Percentiles rank a stretch among this genome's conserved stretches.
These are phyloP conservation scores for Cadophora sp. DNA, from an alignment of 2,329 filamentous ascomycete genomes.

Conservation along the genomic window DNA sequence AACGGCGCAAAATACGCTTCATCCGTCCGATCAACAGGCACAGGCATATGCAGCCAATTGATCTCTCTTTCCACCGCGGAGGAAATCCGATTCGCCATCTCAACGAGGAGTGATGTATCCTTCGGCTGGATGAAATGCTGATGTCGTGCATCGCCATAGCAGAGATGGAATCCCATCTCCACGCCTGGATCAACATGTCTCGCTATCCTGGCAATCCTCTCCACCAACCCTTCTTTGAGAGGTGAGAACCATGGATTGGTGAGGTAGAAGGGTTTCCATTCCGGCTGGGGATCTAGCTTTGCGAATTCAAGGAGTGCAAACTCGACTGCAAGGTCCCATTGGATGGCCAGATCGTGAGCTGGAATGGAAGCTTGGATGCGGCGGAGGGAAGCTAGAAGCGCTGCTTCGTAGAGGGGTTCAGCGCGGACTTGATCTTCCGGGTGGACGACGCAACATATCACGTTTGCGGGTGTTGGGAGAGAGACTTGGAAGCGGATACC, in stretches of 20 bases:
- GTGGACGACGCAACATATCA: constrained; percentile 29
- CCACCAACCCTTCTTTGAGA: constrained; percentile 45
- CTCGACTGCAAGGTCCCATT: constrained; percentile 41
- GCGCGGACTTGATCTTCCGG: constrained; percentile 37
- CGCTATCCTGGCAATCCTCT: constrained; percentile 44
- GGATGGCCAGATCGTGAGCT: constrained; percentile 42
- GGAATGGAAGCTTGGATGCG: constrained; percentile 43
- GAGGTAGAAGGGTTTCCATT: background rate
- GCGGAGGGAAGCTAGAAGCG: constrained; percentile 36
- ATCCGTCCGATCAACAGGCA: constrained; percentile 48
- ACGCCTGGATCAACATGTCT: constrained; percentile 46
- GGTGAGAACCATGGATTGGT: constrained; percentile 42
- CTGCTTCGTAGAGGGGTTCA: constrained; percentile 42
- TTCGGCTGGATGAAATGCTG: constrained; percentile 52
- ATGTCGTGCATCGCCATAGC: constrained; percentile 54
- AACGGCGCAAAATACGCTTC: constrained; percentile 49
- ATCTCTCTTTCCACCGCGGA: constrained; percentile 42
- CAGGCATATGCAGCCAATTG: constrained; percentile 52
- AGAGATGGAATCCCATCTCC: constrained; percentile 53
- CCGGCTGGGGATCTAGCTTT: constrained; percentile 37
- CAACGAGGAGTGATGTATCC: constrained; percentile 43
- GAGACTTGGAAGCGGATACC: constrained; percentile 45
- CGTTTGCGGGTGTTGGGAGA: constrained; percentile 42
- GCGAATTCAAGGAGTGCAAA: constrained; percentile 32
- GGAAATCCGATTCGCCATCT: constrained; percentile 46